Evolutionary conservation across 2,329 filamentous ascomycete species (phyloP).

Genomic region (Clarireedia sp.): DNA sequence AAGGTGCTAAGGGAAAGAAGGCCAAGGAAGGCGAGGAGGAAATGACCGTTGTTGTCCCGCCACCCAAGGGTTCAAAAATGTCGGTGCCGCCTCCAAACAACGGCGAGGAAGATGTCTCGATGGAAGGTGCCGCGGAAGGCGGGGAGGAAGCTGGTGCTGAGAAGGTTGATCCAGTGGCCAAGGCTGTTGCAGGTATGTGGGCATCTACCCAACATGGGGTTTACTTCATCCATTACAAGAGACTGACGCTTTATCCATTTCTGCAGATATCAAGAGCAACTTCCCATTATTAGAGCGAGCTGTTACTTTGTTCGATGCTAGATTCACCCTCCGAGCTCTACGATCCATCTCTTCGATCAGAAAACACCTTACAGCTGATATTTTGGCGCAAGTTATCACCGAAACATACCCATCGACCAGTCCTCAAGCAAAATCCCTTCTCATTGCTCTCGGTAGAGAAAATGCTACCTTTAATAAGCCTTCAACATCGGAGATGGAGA

Average conservation of each 20-base stretch:
- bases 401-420: constrained; percentile 64
- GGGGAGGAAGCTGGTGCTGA: constrained; percentile 33
- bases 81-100: constrained; percentile 50
- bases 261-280: constrained; percentile 85
- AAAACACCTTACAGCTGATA: constrained; percentile 77
- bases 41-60: constrained; percentile 75
- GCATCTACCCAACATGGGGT: neutral
- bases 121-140: constrained; percentile 46
- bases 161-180: constrained; percentile 52
- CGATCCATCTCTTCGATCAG: constrained; percentile 93
- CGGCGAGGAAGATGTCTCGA: constrained; percentile 61
- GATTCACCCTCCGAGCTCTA: constrained; percentile 89
- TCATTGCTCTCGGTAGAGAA: constrained; percentile 61
- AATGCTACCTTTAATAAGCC: constrained; percentile 54
- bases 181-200: constrained; percentile 52
- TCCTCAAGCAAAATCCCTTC: constrained; percentile 59
- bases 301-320: constrained; percentile 84
- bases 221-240: neutral
- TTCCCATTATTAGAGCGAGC: constrained; percentile 87
- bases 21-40: constrained; percentile 58
- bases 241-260: constrained; percentile 14
- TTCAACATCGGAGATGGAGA: constrained; percentile 60
- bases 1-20: constrained; percentile 58
- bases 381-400: constrained; percentile 71
- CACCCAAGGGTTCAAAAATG: constrained; percentile 56